Base-by-base conservation (phyloP, 1,284 basidiomycete genomes). In the Ganoderma leucocontextum region DNA sequence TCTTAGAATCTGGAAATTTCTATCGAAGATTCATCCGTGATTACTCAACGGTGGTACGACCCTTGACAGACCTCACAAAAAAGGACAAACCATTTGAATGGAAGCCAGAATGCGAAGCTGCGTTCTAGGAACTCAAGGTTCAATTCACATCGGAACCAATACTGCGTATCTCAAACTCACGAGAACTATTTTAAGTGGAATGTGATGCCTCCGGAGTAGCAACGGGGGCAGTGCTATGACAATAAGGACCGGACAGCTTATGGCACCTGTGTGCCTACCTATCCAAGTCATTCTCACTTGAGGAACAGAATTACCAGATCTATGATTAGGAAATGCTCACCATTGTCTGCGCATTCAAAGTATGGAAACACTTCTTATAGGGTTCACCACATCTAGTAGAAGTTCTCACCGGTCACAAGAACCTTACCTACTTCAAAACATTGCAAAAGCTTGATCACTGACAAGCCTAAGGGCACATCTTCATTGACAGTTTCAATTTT, bases 261-360 rank as follows among this genome's bases (percentile, higher is more conserved):
- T 76, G 77, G 58, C 78, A 80, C 39, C 76, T 79, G 2, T 59
- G 78, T 39, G 77, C 76, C 3, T 80, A 75, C 67, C 57, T 76
- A 3, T 82, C 78, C 0, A 74, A 80, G 63, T 39, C 74, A 0
- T 67, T 84, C 13, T 74, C 73, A 36, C 68, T 70, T 36, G 64
- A 74, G 1, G 74, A 81, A 74, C 60, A 75, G 7, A 87, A 87
- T 69, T 87, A 86, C 72, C 77, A 81, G n/a, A 82, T 84, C 42
- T 80, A 85, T 71, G 82, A 89, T 71, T 78, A 81, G 64, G 85
- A 89, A 76, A 63, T 88, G 17, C 53, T 86, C 0, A 80, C 81
- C 0, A 80, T 85, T 25, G 78, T 83, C 7, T 12, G 68, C 17
- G 70, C 77, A 0, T 67, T 83, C 15, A 70, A 78, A 15, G 67